Evolutionary conservation across 225 moss, liverwort and hornwort species (phyloP).

Genomic region (Polytrichum formosum): DNA sequence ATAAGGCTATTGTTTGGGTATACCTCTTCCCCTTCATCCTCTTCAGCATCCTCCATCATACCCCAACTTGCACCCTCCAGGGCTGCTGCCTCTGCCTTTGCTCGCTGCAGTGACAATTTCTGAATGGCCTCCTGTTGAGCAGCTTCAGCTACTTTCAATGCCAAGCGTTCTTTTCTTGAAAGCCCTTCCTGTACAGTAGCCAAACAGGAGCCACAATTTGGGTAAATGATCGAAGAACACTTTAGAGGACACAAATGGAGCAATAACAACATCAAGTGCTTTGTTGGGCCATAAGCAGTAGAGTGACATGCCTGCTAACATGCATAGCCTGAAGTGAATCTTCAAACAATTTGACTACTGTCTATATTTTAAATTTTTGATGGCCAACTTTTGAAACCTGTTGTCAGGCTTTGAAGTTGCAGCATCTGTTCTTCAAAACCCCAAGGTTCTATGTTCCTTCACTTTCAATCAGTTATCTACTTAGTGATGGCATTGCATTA

Average conservation of each 20-base stretch:
- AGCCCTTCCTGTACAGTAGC: constrained; percentile 61
- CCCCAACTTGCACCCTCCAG: constrained; percentile 94
- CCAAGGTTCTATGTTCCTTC: neutral
- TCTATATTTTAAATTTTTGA: neutral
- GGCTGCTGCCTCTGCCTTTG: constrained; percentile 63
- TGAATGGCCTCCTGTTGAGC: constrained; percentile 56
- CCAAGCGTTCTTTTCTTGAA: constrained; percentile 41
- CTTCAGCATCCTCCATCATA: constrained; percentile 98
- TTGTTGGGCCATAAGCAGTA: neutral
- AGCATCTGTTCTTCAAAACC: constrained; percentile 1
- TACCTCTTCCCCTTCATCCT: constrained; percentile 53
- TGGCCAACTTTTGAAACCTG: neutral
- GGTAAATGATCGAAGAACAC: neutral
- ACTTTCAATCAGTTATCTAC: neutral
- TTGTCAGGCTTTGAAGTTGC: neutral
- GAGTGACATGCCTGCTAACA: neutral
- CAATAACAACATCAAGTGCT: neutral
- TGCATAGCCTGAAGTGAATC: neutral
- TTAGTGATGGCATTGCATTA: neutral
- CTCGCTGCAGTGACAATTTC: constrained; percentile 68
- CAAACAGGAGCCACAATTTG: neutral
- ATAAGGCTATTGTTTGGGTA: neutral
- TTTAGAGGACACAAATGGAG: neutral
- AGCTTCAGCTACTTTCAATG: constrained; percentile 51
- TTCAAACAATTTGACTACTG: neutral